These are phyloP conservation scores for Solanum hybrid DNA, from an alignment of 305 asterid genomes.

Conservation along the genomic window DNA sequence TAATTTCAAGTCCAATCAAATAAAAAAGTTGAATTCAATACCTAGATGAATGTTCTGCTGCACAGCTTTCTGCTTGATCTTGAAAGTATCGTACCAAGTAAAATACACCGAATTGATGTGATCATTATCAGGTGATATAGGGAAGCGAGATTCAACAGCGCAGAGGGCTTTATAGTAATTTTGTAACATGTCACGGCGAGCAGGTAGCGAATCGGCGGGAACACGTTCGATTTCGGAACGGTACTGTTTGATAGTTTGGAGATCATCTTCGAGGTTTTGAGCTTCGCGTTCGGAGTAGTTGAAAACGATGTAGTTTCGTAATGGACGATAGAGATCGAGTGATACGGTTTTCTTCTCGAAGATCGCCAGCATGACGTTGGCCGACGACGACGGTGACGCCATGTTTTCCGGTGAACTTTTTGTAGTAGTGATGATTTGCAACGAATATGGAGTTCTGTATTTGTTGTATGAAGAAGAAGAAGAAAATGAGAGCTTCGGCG, in stretches of 20 bases:
- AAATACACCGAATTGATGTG: constrained; percentile 70
- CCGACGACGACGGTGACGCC: constrained; percentile 62
- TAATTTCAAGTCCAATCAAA: not conserved
- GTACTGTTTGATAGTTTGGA: constrained; percentile 56
- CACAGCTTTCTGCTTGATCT: constrained; percentile 61
- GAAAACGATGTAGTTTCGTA: constrained; percentile 69
- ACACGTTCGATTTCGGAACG: constrained; percentile 71
- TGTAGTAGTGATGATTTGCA: not conserved
- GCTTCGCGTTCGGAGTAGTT: constrained; percentile 94
- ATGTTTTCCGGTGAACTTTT: constrained; percentile 11
- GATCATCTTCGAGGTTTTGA: constrained; percentile 83
- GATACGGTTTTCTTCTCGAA: constrained; percentile 77
- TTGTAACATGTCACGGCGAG: constrained; percentile 84
- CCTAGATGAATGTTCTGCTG: constrained; percentile 94
- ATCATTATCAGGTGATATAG: constrained; percentile 82
- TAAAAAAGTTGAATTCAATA: not conserved
- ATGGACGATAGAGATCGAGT: constrained; percentile 76
- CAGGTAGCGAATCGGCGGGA: constrained; percentile 49
- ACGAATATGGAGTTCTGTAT: not conserved
- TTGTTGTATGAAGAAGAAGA: not conserved
- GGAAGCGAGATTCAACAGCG: constrained; percentile 91
- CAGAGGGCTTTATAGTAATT: constrained; percentile 90
- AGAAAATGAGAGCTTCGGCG: not conserved
- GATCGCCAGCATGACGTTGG: constrained; percentile 80
- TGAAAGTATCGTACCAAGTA: constrained; percentile 91